Evolutionary conservation across 345 rosid species (phyloP).

Genomic region (Firmiana major): DNA sequence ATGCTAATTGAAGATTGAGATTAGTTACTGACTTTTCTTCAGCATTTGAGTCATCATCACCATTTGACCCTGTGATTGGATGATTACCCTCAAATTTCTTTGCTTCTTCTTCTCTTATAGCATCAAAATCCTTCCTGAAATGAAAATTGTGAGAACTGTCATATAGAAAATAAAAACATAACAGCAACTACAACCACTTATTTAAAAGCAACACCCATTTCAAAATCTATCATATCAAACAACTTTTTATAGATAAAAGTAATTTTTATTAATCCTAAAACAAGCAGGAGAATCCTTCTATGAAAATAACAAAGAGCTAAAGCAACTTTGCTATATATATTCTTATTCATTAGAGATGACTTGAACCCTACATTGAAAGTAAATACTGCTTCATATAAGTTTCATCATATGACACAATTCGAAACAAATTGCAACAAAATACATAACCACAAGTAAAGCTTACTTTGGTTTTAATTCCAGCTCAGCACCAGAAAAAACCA

Average conservation of each 20-base stretch:
- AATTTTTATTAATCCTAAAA: too few species aligned
- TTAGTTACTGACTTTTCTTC: conserved; percentile 48
- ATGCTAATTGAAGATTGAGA: background rate
- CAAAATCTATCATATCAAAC: background rate
- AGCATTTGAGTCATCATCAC: conserved; percentile 40
- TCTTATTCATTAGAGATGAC: background rate
- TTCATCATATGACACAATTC: background rate
- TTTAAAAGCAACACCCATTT: background rate
- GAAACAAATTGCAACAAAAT: conserved; percentile 9
- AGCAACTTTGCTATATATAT: background rate
- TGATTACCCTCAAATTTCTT: too few species aligned
- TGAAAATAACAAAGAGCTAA: too few species aligned
- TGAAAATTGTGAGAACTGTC: background rate
- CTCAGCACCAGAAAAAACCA: conserved; percentile 68
- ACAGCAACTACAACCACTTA: background rate
- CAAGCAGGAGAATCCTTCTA: too few species aligned
- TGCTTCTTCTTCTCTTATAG: conserved; percentile 47
- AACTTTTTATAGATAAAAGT: background rate
- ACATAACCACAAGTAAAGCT: conserved; percentile 18
- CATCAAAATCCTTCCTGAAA: conserved; percentile 86
- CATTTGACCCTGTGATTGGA: background rate
- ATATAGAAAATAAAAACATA: background rate
- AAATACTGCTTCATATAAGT: background rate
- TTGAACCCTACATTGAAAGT: background rate
- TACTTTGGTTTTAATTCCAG: conserved; percentile 82